Base-by-base conservation (phyloP, 305 asterid genomes). In the Fraxinus nigra region DNA sequence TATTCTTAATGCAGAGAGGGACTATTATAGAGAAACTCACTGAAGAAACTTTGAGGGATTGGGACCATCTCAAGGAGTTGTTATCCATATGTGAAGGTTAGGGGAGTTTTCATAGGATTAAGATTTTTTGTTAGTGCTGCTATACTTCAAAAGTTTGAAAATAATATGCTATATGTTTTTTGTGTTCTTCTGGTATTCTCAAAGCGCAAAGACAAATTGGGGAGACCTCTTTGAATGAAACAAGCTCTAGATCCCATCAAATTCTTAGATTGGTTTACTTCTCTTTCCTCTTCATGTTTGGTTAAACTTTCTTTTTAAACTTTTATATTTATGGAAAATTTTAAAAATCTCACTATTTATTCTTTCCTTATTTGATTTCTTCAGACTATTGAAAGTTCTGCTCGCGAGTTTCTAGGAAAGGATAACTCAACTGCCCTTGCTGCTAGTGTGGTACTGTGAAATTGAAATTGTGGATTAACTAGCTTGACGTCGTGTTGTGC, bases 161-260 rank as follows among this genome's bases (percentile, higher is more conserved):
- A 7, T 30, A 85, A n/a, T 33, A 69, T 54, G 32, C 61, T 82
- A 24, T 35, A n/a, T 54, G n/a, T 82, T 80, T 85, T 70, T 77
- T 26, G 18, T 56, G 4, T 56, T 84, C 51, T 51, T 72, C 40
- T 75, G 74, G 77, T 75, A 73, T 83, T 59, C 79, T 56, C 76
- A 78, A 87, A 96, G 98, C 93, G 48, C 98, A 92, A 85, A 89
- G 99, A 83, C 90, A 93, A 88, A 86, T 90, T 86, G 99, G 98
- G 13, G 99, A 96, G 90, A 96, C 99, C 30, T 90, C 87, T 78
- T 86, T 96, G 88, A 96, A 96, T 84, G 98, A 96, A 85, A 85
- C 93, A 72, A 96, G 99, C 88, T 96, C 99, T 56, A 94, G 99
- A 84, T 96, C 99, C 78, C 99, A 96, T 89, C 99, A 96, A 85